Evolutionary conservation across 768 basidiomycete genomes (phyloP).

Genomic region (Tylopilus sp.): DNA sequence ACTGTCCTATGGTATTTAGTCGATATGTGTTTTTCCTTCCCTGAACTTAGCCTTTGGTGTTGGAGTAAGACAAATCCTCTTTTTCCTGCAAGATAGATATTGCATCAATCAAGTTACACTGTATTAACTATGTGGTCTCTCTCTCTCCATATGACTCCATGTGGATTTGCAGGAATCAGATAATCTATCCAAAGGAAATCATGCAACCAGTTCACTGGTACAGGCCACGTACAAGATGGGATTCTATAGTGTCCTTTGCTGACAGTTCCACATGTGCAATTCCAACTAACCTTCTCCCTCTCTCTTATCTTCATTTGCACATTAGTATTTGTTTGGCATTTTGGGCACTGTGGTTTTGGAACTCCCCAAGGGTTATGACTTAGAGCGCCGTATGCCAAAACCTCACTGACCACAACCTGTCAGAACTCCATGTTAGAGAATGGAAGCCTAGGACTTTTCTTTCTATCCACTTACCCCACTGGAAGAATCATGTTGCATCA

Average conservation of each 20-base stretch:
- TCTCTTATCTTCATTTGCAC: not conserved
- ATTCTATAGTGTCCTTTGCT: not conserved
- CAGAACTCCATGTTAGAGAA: not conserved
- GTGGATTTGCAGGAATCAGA: not conserved
- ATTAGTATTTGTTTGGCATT: not conserved
- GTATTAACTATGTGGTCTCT: too few species aligned
- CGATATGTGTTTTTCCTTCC: too few species aligned
- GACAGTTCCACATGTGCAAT: not conserved
- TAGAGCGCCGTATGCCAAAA: not conserved
- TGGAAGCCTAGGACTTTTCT: not conserved
- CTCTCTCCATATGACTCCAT: not conserved
- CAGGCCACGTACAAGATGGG: not conserved
- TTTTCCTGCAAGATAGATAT: too few species aligned
- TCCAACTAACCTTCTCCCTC: not conserved
- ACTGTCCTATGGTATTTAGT: too few species aligned
- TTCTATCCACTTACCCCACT: not conserved
- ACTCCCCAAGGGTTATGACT: conserved; percentile 3
- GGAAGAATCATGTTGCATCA: not conserved
- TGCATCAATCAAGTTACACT: too few species aligned
- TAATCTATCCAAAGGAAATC: not conserved
- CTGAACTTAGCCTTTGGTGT: too few species aligned
- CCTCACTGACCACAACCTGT: not conserved
- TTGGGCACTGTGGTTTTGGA: not conserved
- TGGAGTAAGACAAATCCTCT: too few species aligned
- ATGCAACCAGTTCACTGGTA: not conserved